Percentiles rank a stretch among this genome's conserved stretches.
phyloP scores from a whole-genome alignment of 1,139 yeast genomes.

The Diutina siamensis region DNA sequence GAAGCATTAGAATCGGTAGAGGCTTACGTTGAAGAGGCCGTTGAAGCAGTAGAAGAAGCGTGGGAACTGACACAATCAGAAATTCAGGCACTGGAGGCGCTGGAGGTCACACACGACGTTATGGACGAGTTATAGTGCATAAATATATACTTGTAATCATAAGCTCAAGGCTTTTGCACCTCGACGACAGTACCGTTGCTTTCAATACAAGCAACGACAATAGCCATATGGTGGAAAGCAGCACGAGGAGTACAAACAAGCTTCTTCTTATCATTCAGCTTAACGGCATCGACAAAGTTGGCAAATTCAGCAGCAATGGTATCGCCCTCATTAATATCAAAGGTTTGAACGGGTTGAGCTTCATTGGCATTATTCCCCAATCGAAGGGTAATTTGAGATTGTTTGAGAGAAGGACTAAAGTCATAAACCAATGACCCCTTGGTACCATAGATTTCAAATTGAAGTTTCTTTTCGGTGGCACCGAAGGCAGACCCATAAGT shows the following conservation, averaged over 20 bases:
- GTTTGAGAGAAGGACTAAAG: conserved; percentile 39
- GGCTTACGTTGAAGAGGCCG: neutral
- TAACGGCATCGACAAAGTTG: conserved; percentile 63
- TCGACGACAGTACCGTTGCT: conserved; percentile 52
- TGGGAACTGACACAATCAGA: neutral
- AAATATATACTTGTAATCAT: too few species aligned
- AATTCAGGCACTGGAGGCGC: neutral
- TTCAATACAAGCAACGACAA: conserved; percentile 73
- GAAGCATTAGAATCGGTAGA: neutral
- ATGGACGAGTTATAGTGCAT: neutral
- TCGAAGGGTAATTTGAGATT: conserved; percentile 38
- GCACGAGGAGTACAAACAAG: conserved; percentile 53
- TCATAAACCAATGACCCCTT: conserved; percentile 64
- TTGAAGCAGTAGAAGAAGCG: neutral
- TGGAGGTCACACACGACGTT: neutral
- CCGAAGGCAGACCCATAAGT: conserved; percentile 90
- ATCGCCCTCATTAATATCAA: conserved; percentile 48
- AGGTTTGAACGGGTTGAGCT: conserved; percentile 33
- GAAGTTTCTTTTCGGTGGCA: conserved; percentile 57
- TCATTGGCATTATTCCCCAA: conserved; percentile 31
- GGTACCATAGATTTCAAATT: conserved; percentile 62
- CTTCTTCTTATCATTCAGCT: conserved; percentile 46
- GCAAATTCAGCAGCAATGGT: conserved; percentile 49
- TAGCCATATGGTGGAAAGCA: conserved; percentile 87
- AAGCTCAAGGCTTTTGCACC: conserved; percentile 24